Base-by-base conservation (phyloP, 2,329 filamentous ascomycete genomes). In the Spiromastix sp. region DNA sequence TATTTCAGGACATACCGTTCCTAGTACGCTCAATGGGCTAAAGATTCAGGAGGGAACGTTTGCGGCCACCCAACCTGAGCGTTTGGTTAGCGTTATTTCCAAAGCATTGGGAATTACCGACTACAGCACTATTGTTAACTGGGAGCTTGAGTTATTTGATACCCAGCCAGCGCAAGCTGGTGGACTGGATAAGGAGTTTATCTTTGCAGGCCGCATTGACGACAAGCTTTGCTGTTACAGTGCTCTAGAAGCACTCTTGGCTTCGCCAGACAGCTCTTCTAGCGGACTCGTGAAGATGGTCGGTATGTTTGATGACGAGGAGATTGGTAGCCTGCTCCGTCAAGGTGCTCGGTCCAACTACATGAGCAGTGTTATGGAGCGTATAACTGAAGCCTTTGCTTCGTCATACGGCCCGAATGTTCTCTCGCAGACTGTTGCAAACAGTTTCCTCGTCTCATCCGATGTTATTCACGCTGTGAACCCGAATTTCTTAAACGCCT, bases 191-290 rank as follows among this genome's bases (percentile, higher is more conserved):
- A 85, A 81, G 56, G 89, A 96, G 49, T 81, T 98, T 57, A 93
- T 98, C 61, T 94, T 89, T 45, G 89, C 85, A 6, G 87, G 89
- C 39, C 81, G 91, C 36, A 91, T 96, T 47, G 91, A 98, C 56
- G 91, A 98, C 65, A 96, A 95, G 68, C 79, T 98, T 30, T 96
- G 91, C 70, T 93, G 84, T 20, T 96, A 85, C 79, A 77, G 86
- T 5, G 89, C 91, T 5, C 71, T 95, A 34, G 79, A 87, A 58
- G 87, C 77, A 3, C 77, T 98, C 0, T 68, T 95, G 18, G 77
- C 80, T 32, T 76, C 79, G 12, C 66, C 74, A 9, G 63, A 68
- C 18, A 46, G 59, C 13, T 51, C 70, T 7, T 66, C 64, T 25
- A 55, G 66, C 1, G 59, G 78, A n/a, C 73, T 80, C 36, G 77